Evolutionary conservation across 306 rosid species (phyloP), one percentile per base, ranked within the genome.

Genomic region (Sicyos edulis): DNA sequence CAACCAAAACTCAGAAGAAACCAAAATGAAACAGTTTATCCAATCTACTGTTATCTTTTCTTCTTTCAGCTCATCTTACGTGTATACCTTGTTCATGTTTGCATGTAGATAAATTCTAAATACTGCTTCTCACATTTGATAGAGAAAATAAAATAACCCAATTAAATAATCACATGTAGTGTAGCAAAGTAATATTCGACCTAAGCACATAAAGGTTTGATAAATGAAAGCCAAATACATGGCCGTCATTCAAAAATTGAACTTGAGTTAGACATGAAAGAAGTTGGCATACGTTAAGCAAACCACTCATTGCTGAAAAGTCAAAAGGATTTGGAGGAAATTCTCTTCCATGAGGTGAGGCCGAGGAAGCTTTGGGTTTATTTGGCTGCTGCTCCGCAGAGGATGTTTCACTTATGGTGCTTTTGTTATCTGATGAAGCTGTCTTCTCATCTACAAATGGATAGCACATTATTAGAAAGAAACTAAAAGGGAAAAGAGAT

Each of bases 301-400:
- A 85, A 76, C 99, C 96, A 76, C 78, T 78, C 97, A 95, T 95
- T 22, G 87, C 92, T 15, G 97, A 91, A 80, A 95, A 95, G 85
- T 95, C 99, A 79, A 95, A 95, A 75, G 97, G 95, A 79, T 91
- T 89, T 59, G 82, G 42, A 40, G 92, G 83, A 72, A 85, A 40
- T 19, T 82, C 32, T 29, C 32, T 4, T 29, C 32, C 87, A n/a
- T 86, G 83, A 52, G 84, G 79, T 82, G 96, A 53, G 54, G 85
- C 79, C 80, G 96, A 53, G 55, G 84, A 1, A 15, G 86, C 53
- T 42, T 79, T 78, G 64, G 64, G 61, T 60, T 75, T 84, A 75
- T 79, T 86, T 0, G 89, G 66, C 61, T 74, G 86, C 42, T 82
- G 68, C 72, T 85, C 92, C 71, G 70, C 87, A 76, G 97, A 74